phyloP scores from a whole-genome alignment of 257 asterid species.

The Solanum sparsipilum region DNA sequence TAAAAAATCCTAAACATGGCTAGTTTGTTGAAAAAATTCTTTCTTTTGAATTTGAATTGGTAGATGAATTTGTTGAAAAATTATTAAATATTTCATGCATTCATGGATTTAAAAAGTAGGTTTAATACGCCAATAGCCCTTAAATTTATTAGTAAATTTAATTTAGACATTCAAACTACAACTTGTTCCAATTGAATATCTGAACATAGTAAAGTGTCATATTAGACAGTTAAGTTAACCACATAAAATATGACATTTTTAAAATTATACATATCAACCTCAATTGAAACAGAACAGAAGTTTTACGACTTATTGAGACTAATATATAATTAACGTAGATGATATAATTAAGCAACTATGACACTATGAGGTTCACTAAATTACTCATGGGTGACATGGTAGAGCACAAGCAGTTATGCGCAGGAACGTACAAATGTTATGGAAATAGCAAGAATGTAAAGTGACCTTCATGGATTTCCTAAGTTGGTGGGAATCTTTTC shows the following conservation, averaged over 20 bases:
- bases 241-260: neutral
- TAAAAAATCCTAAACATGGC: neutral
- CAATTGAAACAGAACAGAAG: neutral
- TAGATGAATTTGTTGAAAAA: neutral
- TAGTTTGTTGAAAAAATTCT: neutral
- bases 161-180: neutral
- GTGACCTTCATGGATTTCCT: neutral
- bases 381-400: neutral
- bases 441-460: neutral
- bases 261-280: neutral
- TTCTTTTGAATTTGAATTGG: neutral
- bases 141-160: neutral
- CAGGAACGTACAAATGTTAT: neutral
- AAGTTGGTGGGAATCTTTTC: neutral
- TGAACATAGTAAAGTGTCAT: neutral
- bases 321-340: too few relatives aligned
- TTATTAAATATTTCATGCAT: neutral
- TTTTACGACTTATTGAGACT: neutral
- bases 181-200: neutral
- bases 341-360: neutral
- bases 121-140: neutral
- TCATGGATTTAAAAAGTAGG: neutral
- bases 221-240: neutral
- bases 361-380: neutral
- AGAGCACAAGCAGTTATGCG: neutral